phyloP scores from a whole-genome alignment of 768 basidiomycete species.

The Psilocybe azurescens region DNA sequence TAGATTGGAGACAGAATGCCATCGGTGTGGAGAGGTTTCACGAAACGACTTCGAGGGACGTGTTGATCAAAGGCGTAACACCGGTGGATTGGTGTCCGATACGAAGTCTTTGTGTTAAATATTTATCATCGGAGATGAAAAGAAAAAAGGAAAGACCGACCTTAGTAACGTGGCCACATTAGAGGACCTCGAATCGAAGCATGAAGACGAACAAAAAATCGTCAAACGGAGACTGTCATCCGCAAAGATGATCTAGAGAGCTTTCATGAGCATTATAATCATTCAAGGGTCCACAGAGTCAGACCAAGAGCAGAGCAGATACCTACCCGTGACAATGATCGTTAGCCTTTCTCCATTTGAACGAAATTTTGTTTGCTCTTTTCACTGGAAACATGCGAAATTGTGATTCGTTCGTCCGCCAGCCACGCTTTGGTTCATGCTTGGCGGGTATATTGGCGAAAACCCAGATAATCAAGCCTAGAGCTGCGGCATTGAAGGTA shows the following conservation, averaged over 20 bases:
- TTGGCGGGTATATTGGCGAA: conserved; percentile 2
- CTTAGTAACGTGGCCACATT: not conserved
- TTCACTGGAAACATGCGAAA: not conserved
- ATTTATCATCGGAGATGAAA: not conserved
- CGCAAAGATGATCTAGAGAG: not conserved
- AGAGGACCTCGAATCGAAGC: not conserved
- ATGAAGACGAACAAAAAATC: not conserved
- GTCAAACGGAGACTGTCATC: not conserved
- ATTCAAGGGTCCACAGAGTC: not conserved
- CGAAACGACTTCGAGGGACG: not conserved
- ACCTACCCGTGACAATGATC: conserved; percentile 2
- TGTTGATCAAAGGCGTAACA: not conserved
- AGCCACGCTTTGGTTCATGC: conserved; percentile 10
- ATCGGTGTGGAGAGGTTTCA: conserved; percentile 5
- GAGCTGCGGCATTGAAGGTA: not conserved
- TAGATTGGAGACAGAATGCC: not conserved
- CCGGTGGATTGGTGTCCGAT: not conserved
- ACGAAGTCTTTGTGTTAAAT: not conserved
- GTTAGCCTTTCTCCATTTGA: conserved; percentile 17
- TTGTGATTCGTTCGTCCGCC: conserved; percentile 3
- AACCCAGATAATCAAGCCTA: conserved; percentile 11
- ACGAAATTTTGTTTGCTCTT: not conserved
- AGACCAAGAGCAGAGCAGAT: conserved; percentile 1
- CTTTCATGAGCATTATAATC: not conserved
- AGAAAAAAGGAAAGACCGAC: not conserved